Evolutionary conservation across 176 grass and related monocot species (phyloP).

Genomic region (Melocanna baccifera): DNA sequence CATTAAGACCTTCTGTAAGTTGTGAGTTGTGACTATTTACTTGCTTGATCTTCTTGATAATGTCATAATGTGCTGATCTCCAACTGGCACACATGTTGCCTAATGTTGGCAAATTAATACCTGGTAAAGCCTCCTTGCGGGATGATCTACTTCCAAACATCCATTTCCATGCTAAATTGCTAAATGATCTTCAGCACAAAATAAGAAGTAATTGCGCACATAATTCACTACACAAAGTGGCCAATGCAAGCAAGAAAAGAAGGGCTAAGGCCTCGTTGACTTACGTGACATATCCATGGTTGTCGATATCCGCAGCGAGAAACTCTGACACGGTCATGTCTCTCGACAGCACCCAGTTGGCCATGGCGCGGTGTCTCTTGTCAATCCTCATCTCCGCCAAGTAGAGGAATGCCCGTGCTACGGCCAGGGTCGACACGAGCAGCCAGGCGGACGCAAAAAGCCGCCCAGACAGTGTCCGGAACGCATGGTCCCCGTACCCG

Average conservation of each 20-base stretch:
- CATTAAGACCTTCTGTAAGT: background rate
- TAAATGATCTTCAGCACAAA: background rate
- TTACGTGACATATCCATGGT: conserved; percentile 96
- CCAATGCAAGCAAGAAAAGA: conserved; percentile 17
- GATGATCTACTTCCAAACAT: background rate
- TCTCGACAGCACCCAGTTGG: conserved; percentile 79
- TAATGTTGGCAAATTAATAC: background rate
- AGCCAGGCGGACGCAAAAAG: conserved; percentile 83
- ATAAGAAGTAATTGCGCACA: background rate
- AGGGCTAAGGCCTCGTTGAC: background rate
- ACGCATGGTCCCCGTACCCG: conserved; percentile 76
- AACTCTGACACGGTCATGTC: conserved; percentile 92
- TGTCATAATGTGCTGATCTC: background rate
- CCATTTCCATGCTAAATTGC: background rate
- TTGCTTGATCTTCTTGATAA: background rate
- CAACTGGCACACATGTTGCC: background rate
- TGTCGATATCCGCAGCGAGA: conserved; percentile 77
- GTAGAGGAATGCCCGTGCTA: conserved; percentile 86
- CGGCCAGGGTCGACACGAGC: conserved; percentile 79
- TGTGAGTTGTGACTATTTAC: background rate
- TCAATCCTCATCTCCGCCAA: conserved; percentile 92
- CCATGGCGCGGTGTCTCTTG: conserved; percentile 81
- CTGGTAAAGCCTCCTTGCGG: background rate
- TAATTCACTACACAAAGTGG: background rate
- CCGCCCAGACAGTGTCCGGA: conserved; percentile 58